These are phyloP conservation scores for Silybum marianum DNA, from an alignment of 129 eudicot species.

Conservation along the genomic window DNA sequence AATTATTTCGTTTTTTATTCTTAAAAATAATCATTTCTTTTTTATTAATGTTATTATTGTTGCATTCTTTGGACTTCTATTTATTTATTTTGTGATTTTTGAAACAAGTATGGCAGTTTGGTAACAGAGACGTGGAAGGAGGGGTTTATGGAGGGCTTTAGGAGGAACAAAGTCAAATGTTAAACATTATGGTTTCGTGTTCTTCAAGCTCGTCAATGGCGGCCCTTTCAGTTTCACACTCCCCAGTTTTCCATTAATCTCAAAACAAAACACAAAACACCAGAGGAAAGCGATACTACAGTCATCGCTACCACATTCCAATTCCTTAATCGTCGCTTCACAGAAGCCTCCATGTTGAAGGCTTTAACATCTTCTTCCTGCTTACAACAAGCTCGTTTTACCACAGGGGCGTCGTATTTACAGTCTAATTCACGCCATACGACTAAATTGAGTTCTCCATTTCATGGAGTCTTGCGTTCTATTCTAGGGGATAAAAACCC, in stretches of 20 bases:
- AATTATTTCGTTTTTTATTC: too few relatives aligned
- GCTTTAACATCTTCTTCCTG: conserved; percentile 47
- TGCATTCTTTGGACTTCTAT: too few relatives aligned
- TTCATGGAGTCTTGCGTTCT: conserved; percentile 42
- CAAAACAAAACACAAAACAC: background rate
- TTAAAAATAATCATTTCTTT: too few relatives aligned
- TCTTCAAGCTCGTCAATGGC: conserved; percentile 53
- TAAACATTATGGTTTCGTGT: conserved; percentile 24
- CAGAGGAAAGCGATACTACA: background rate
- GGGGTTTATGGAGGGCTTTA: conserved; percentile 74
- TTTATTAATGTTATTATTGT: too few relatives aligned
- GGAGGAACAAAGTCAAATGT: conserved; percentile 26
- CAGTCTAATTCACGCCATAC: conserved; percentile 38
- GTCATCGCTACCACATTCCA: background rate
- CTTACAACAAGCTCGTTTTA: conserved; percentile 41
- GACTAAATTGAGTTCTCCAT: conserved; percentile 45
- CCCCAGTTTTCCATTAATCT: background rate
- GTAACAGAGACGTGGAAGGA: conserved; percentile 9
- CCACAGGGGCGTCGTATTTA: conserved; percentile 25
- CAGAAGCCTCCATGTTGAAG: conserved; percentile 60
- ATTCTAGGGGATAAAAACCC: conserved; percentile 42
- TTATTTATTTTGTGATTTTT: too few relatives aligned
- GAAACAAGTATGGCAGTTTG: background rate
- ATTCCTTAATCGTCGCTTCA: conserved; percentile 18
- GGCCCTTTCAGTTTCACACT: conserved; percentile 37